Conservation (phyloP, 2,329 filamentous ascomycete genomes). For the Colletotrichum melonis region DNA sequence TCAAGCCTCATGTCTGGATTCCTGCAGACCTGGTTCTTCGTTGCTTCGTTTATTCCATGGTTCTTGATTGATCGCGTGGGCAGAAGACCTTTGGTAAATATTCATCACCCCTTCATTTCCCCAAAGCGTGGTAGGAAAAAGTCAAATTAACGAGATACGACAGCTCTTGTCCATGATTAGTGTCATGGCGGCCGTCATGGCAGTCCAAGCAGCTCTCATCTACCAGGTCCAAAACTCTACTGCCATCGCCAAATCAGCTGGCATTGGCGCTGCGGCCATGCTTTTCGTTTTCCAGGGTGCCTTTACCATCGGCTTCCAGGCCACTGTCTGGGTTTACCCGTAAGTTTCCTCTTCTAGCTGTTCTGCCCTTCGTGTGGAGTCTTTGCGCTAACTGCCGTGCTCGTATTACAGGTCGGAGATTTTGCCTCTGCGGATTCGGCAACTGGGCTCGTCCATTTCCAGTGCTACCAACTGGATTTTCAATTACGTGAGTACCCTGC, state of each 20-base stretch:
- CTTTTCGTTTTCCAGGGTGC: conserved; percentile 53
- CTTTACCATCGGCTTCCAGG: conserved; percentile 52
- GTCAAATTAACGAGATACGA: neutral
- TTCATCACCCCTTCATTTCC: neutral
- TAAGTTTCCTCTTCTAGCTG: conserved; percentile 20
- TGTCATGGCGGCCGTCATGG: conserved; percentile 54
- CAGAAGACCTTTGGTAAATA: conserved; percentile 43
- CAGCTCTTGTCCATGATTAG: conserved; percentile 52
- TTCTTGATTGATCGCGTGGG: conserved; percentile 59
- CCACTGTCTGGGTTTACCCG: conserved; percentile 49
- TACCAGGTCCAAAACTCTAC: conserved; percentile 52
- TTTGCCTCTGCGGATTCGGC: conserved; percentile 44
- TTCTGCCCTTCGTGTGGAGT: neutral
- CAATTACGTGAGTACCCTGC: conserved; percentile 42
- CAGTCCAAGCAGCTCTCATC: conserved; percentile 51
- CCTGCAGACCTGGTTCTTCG: conserved; percentile 59
- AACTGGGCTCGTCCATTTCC: conserved; percentile 46
- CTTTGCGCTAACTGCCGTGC: neutral
- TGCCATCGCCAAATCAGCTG: conserved; percentile 44
- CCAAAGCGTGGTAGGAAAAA: neutral
- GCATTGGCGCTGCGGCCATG: conserved; percentile 53
- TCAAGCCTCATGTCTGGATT: conserved; percentile 64
- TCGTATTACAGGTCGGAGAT: conserved; percentile 43
- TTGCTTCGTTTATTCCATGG: conserved; percentile 56
- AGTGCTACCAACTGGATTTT: conserved; percentile 49